Conservation (phyloP, 345 rosid genomes). For the Streptanthus diversifolius region DNA sequence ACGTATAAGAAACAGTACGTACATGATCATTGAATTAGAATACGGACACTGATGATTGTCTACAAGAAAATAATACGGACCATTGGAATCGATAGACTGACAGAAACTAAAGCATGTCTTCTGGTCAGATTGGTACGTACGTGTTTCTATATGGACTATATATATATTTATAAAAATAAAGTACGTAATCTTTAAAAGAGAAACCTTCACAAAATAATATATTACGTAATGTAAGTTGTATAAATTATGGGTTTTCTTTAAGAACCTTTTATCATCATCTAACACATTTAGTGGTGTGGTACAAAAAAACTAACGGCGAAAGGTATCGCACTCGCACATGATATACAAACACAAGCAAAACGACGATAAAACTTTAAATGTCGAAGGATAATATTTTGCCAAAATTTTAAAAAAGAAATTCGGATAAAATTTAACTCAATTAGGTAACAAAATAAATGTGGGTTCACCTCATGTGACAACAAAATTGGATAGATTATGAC, state of each 20-base stretch:
- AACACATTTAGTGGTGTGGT: slow-evolving; percentile 6
- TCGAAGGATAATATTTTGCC: slow-evolving; percentile 29
- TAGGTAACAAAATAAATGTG: slow-evolving; percentile 22
- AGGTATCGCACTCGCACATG: slow-evolving; percentile 26
- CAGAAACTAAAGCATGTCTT: slow-evolving; percentile 15
- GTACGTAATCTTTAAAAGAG: not conserved
- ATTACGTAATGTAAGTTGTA: not conserved
- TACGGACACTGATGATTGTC: slow-evolving; percentile 10
- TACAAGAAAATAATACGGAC: not conserved
- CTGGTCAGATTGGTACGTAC: slow-evolving; percentile 23
- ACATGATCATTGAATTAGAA: not conserved
- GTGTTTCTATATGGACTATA: slow-evolving; percentile 19
- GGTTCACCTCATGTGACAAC: slow-evolving; percentile 20
- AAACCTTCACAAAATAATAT: not conserved
- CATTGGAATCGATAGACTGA: slow-evolving; percentile 15
- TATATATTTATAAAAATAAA: not conserved
- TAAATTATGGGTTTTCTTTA: not conserved
- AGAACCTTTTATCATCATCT: not conserved
- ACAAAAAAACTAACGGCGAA: slow-evolving; percentile 13
- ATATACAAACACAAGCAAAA: slow-evolving; percentile 25
- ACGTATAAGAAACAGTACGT: slow-evolving; percentile 10
- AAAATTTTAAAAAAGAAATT: not conserved
- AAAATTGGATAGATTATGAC: slow-evolving; percentile 4
- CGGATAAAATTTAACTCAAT: slow-evolving; percentile 26
- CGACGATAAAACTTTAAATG: slow-evolving; percentile 23